These are phyloP conservation scores for Suillus bovinus DNA, from an alignment of 768 basidiomycete species.

Conservation along the genomic window DNA sequence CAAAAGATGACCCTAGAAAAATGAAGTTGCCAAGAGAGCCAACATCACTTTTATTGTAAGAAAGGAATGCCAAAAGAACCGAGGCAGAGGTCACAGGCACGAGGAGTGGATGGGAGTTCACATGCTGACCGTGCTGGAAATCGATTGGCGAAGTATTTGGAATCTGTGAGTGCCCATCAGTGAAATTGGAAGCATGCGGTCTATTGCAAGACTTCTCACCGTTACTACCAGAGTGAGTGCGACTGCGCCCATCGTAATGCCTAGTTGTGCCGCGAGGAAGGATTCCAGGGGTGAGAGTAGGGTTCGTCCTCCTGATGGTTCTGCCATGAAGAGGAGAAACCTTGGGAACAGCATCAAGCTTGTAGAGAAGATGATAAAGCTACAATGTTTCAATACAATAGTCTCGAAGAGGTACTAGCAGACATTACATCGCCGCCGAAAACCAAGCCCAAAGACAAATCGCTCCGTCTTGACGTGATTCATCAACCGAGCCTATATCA, in stretches of 20 bases:
- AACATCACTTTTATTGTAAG: constrained; percentile 62
- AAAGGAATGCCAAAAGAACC: constrained; percentile 55
- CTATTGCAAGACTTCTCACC: constrained; percentile 34
- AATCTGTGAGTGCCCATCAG: constrained; percentile 31
- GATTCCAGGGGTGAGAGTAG: constrained; percentile 65
- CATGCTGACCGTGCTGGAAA: constrained; percentile 27
- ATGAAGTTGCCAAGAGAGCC: constrained; percentile 57
- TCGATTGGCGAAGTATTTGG: constrained; percentile 41
- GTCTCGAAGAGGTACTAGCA: constrained; percentile 2
- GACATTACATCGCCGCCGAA: constrained; percentile 22
- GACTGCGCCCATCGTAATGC: constrained; percentile 57
- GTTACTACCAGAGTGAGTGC: constrained; percentile 59
- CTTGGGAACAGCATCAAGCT: constrained; percentile 57
- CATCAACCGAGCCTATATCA: constrained; percentile 12
- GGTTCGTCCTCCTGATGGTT: constrained; percentile 41
- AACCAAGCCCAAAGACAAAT: constrained; percentile 41
- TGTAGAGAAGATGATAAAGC: constrained; percentile 35
- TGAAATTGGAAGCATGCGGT: constrained; percentile 17
- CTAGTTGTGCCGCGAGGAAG: constrained; percentile 68
- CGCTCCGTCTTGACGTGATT: constrained; percentile 25
- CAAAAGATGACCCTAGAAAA: constrained; percentile 46
- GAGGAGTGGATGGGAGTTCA: constrained; percentile 60
- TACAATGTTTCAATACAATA: constrained; percentile 18
- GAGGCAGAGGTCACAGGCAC: constrained; percentile 57
- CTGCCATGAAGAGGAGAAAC: constrained; percentile 66